A percentile compares a stretch with the other conserved stretches of the same genome.
These are phyloP conservation scores for Prinsepia uniflora DNA, from an alignment of 306 rosid genomes.

Conservation along the genomic window DNA sequence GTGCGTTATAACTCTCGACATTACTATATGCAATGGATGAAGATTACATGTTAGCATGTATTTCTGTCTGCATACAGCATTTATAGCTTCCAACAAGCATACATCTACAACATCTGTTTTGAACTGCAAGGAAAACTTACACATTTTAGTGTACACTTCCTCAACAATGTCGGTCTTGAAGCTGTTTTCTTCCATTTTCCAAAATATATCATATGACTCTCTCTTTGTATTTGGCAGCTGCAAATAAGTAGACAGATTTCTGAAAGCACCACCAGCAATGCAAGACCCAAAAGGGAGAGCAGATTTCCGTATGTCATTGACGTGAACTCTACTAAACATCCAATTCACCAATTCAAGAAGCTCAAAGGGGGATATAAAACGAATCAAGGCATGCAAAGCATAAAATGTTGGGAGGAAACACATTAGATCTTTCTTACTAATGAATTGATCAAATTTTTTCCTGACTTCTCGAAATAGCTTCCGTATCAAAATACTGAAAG, in stretches of 20 bases:
- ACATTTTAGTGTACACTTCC: slow-evolving; percentile 54
- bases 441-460: slow-evolving; percentile 41
- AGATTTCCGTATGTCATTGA: slow-evolving; percentile 31
- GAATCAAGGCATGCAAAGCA: slow-evolving; percentile 48
- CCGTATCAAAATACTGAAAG: slow-evolving; percentile 43
- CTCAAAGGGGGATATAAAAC: slow-evolving; percentile 64
- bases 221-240: slow-evolving; percentile 42
- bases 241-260: slow-evolving; percentile 51
- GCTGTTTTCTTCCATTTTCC: slow-evolving; percentile 48
- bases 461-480: slow-evolving; percentile 49
- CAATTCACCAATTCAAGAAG: slow-evolving; percentile 77
- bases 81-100: slow-evolving; percentile 70
- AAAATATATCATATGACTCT: slow-evolving; percentile 47
- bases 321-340: slow-evolving; percentile 51
- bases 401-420: slow-evolving; percentile 43
- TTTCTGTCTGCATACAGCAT: slow-evolving; percentile 47
- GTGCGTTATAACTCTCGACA: slow-evolving; percentile 51
- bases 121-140: slow-evolving; percentile 33
- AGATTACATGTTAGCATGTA: slow-evolving; percentile 34
- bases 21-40: slow-evolving; percentile 52
- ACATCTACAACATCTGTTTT: slow-evolving; percentile 55
- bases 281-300: slow-evolving; percentile 56
- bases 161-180: slow-evolving; percentile 40
- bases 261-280: slow-evolving; percentile 73
- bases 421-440: slow-evolving; percentile 34